Evolutionary conservation across 305 asterid genomes (phyloP), one percentile per base, ranked within the genome.

Genomic region (Petunia hybrid): DNA sequence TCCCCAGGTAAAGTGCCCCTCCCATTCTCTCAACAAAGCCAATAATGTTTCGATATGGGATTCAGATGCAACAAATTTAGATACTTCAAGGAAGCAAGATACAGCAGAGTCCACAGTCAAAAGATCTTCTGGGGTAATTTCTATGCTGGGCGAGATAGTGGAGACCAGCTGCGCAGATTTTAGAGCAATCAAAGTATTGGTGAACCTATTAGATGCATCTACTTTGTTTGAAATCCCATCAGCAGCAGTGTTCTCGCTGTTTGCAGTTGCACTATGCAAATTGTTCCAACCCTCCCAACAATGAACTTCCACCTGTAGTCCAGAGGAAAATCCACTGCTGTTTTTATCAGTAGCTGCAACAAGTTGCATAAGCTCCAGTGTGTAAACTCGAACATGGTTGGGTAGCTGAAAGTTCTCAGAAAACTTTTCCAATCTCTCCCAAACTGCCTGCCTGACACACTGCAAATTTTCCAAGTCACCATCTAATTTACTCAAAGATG

Each of bases 251-350:
- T 87, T 80, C 79, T 86, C 87, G 2, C 16, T 71, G 76, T 82
- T 77, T 79, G 85, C 71, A 79, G 71, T 81, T 83, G 81, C 80
- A 83, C 81, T 88, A 53, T 85, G 90, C 77, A 82, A 74, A 87
- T 90, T 85, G 22, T 91, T 91, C 97, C 98, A 94, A 40, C 93
- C 96, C 87, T 93, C 98, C 99, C 99, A 97, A 80, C 97, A 97
- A 83, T 82, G 83, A 90, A 91, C 90, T 83, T 68, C 55, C 40
- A 80, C 74, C 35, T 82, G 81, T 59, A 85, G 84, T 69, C 87
- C 90, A 4, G 89, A 77, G 75, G 91, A 83, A 45, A 84, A 84
- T 65, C 81, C 82, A 22, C 86, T 90, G 48, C 77, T 76, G 84
- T 83, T 85, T 80, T 83, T 89, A 86, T 85, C 87, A 80, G 90